Base-by-base conservation (phyloP, 495 filamentous ascomycete species). In the Podospora comata region DNA sequence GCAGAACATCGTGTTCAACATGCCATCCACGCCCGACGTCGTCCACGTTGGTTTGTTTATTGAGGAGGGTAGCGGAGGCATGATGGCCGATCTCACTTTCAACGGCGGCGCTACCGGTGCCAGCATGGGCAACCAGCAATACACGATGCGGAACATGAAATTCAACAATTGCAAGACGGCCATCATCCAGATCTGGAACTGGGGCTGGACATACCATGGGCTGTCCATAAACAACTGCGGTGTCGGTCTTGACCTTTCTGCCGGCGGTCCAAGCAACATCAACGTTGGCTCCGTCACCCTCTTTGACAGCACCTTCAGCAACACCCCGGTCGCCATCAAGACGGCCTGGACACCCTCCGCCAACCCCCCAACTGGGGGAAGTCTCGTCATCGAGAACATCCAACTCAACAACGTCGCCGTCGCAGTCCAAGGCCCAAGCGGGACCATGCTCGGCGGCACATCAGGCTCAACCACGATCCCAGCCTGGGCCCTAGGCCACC, bases 61-160 rank as follows among this genome's bases (percentile, higher is more conserved):
- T 64, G 91, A 93, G 72, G 86, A 85, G 64, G 91, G 90, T 59
- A 71, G 67, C 64, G 91, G 88, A 13, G 91, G 90, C 9, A 91
- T 92, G 68, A 79, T 93, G 75, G 84, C 79, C 2, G 83, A 86
- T 57, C 71, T 88, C 72, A 82, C 85, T 11, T 93, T 93, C 78
- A 87, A 88, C 65, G 92, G 92, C 64, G 92, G 92, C n/a, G 77
- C 82, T 0, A 82, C 85, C 48, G 92, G 87, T 44, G 82, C 85
- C 23, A 83, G 83, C 54, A 73, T 92, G 66, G 91, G 91, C 18
- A 93, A 91, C 72, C 91, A 94, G 78, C 92, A 94, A 75, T 95
- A 89, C 67, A 93, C 91, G 0, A 91, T 90, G 82, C 84, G 89
- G 32, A 92, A 93, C 74, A 44, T 95, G 23, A 83, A 78, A 13